These are phyloP conservation scores for Leishmania aethiopica DNA, from an alignment of 208 protist species.

Conservation along the genomic window DNA sequence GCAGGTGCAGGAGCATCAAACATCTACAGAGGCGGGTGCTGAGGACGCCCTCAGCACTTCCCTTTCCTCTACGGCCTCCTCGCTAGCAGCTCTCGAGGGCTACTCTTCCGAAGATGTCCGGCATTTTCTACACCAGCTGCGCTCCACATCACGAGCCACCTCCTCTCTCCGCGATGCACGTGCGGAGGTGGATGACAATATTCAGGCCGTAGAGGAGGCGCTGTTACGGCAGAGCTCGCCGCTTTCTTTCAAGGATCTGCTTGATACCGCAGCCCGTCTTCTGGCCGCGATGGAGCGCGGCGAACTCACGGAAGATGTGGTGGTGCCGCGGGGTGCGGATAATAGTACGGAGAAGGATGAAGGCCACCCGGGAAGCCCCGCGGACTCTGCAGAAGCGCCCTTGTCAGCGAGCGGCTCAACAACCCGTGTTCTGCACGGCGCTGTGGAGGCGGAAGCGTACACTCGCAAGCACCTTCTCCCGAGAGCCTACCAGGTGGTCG, in stretches of 20 bases:
- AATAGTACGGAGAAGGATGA: background rate
- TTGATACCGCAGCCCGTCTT: constrained; percentile 47
- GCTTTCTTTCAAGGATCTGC: constrained; percentile 56
- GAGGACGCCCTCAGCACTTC: background rate
- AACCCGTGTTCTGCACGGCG: constrained; percentile 49
- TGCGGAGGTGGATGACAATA: constrained; percentile 64
- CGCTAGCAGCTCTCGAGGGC: constrained; percentile 2
- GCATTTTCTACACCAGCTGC: constrained; percentile 20
- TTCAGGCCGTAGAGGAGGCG: constrained; percentile 44
- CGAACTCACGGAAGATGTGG: constrained; percentile 37
- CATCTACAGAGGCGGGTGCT: background rate
- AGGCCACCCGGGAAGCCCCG: background rate
- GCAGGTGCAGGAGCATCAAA: background rate
- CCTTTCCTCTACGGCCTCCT: background rate
- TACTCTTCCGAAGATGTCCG: constrained; percentile 13
- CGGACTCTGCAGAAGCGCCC: background rate
- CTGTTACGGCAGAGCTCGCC: constrained; percentile 53
- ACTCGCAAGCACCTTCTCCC: constrained; percentile 48
- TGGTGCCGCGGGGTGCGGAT: constrained; percentile 38
- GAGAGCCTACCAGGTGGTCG: constrained; percentile 41
- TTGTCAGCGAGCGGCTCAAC: background rate
- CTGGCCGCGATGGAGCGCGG: constrained; percentile 72
- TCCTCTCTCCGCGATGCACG: constrained; percentile 33
- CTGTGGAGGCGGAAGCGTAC: constrained; percentile 65
- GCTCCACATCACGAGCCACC: constrained; percentile 19